phyloP scores from a whole-genome alignment of 176 grass and related monocot species.

The Otatea glauca region DNA sequence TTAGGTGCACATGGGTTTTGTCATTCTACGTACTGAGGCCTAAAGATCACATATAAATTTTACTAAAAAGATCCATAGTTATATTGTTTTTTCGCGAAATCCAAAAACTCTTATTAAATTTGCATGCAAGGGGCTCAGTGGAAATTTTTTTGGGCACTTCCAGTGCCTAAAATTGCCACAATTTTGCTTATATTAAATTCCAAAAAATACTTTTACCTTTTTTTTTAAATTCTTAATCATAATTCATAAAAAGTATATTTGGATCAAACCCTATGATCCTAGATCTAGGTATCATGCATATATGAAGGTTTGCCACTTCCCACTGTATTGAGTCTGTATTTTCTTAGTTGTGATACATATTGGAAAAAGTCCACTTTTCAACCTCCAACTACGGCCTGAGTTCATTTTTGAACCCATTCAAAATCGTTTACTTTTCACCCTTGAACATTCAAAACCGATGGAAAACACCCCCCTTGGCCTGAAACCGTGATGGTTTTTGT shows the following conservation, averaged over 20 bases:
- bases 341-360: slow-evolving; percentile 11
- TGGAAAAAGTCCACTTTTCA: too few species aligned
- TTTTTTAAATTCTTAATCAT: not conserved
- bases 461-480: too few species aligned
- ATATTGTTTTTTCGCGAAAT: slow-evolving; percentile 7
- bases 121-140: slow-evolving; percentile 14
- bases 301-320: not conserved
- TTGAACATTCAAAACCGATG: too few species aligned
- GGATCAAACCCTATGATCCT: slow-evolving; percentile 7
- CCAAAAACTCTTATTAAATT: not conserved
- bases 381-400: too few species aligned
- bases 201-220: not conserved
- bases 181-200: slow-evolving; percentile 24
- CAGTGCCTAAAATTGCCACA: not conserved
- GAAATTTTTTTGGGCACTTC: not conserved
- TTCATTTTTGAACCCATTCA: too few species aligned
- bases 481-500: too few species aligned
- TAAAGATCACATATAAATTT: slow-evolving; percentile 10
- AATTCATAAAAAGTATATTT: not conserved
- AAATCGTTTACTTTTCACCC: too few species aligned
- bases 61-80: not conserved
- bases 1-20: not conserved
- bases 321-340: not conserved
- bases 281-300: not conserved
- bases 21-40: not conserved